phyloP scores from a whole-genome alignment of 306 rosid genomes.

The Pyrus pyrifolia region DNA sequence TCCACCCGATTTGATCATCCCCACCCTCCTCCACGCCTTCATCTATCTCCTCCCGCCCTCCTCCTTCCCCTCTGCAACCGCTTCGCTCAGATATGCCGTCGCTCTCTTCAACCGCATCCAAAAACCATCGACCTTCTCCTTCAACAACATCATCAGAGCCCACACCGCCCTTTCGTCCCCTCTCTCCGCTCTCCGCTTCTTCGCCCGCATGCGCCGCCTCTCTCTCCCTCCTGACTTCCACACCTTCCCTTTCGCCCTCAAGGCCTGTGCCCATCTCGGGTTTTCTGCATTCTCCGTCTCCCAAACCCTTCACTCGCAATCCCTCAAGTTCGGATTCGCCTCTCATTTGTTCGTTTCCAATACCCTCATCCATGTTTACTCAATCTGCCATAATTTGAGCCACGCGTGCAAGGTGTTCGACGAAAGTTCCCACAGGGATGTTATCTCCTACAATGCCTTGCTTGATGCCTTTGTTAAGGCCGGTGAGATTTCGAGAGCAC shows the following conservation, averaged over 20 bases:
- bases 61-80: neutral
- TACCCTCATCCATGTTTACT: slow-evolving; percentile 45
- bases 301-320: slow-evolving; percentile 48
- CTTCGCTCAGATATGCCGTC: slow-evolving; percentile 31
- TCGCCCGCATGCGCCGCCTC: slow-evolving; percentile 43
- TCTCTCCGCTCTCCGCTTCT: slow-evolving; percentile 37
- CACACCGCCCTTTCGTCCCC: slow-evolving; percentile 56
- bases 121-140: slow-evolving; percentile 54
- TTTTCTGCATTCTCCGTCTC: slow-evolving; percentile 17
- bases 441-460: slow-evolving; percentile 56
- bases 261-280: slow-evolving; percentile 39
- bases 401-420: slow-evolving; percentile 39
- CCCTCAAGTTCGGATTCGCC: slow-evolving; percentile 41
- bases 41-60: slow-evolving; percentile 18
- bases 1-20: slow-evolving; percentile 11
- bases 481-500: slow-evolving; percentile 28
- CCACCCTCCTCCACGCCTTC: slow-evolving; percentile 37
- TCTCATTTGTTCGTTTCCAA: slow-evolving; percentile 37
- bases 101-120: slow-evolving; percentile 47
- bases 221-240: slow-evolving; percentile 59
- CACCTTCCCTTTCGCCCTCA: slow-evolving; percentile 61
- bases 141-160: slow-evolving; percentile 60
- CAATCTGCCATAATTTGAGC: slow-evolving; percentile 5
- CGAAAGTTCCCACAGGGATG: slow-evolving; percentile 27
- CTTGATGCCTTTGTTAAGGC: slow-evolving; percentile 46